These are phyloP conservation scores for Chrysosporium keratinophilum DNA, from an alignment of 2,329 filamentous ascomycete species.

Conservation along the genomic window DNA sequence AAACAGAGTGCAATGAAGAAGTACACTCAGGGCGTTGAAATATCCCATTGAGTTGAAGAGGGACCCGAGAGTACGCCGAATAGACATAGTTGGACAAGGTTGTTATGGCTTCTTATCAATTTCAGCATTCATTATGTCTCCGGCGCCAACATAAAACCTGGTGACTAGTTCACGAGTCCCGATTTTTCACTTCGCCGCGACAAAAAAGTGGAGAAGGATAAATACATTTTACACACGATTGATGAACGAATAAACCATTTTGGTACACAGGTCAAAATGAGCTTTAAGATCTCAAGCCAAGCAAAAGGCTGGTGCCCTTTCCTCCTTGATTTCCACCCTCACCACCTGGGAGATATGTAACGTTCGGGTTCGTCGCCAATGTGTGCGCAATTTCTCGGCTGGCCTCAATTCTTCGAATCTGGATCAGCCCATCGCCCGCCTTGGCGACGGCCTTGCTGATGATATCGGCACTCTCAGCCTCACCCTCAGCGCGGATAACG, in stretches of 20 bases:
- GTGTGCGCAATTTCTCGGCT: conserved; percentile 91
- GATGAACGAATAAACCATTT: not conserved
- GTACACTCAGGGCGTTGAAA: no score
- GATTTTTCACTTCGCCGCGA: not conserved
- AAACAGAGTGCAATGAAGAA: no score
- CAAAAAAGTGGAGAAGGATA: conserved; percentile 10
- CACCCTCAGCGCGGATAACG: conserved; percentile 95
- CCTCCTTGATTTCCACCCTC: conserved; percentile 45
- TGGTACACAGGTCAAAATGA: not conserved
- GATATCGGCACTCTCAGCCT: conserved; percentile 91
- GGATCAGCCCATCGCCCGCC: conserved; percentile 82
- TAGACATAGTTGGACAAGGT: not conserved
- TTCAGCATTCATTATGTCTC: not conserved
- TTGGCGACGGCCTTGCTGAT: conserved; percentile 91
- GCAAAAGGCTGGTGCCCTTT: conserved; percentile 55
- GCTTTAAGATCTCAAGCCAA: conserved; percentile 51
- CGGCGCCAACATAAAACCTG: not conserved
- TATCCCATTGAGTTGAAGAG: no score
- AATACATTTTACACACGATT: conserved; percentile 6
- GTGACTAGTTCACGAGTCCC: not conserved
- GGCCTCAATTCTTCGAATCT: conserved; percentile 95
- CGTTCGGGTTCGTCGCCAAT: conserved; percentile 81
- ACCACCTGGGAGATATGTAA: conserved; percentile 81
- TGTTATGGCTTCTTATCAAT: not conserved
- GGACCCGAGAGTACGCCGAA: not conserved